A percentile compares a stretch with the other conserved stretches of the same genome.
phyloP scores from a whole-genome alignment of 148 eudicot genomes.

The Spergularia bocconei region DNA sequence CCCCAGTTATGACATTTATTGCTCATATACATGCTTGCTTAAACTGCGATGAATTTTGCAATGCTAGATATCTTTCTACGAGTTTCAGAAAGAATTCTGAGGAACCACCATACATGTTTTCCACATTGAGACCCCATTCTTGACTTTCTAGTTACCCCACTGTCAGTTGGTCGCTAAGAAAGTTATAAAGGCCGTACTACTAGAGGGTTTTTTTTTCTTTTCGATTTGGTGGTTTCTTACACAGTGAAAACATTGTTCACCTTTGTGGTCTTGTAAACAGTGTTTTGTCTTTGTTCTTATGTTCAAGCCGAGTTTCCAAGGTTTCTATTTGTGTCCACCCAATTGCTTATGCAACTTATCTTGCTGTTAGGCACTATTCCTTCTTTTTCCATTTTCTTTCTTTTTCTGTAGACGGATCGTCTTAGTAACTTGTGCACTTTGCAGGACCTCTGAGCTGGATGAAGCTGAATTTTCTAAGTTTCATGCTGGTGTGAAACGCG shows the following conservation, averaged over 20 bases:
- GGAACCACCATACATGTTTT: no score
- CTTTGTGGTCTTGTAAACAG: background rate
- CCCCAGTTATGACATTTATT: background rate
- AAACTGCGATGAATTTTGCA: background rate
- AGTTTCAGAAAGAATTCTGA: background rate
- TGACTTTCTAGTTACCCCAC: no score
- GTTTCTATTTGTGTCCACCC: conserved; percentile 4
- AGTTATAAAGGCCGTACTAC: no score
- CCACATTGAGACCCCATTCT: no score
- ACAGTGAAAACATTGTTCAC: background rate
- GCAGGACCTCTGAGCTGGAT: conserved; percentile 64
- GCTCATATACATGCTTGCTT: no score
- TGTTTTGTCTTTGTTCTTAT: background rate
- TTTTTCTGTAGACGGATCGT: background rate
- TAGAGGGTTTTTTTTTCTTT: no score
- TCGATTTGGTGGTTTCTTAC: no score
- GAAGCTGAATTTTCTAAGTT: conserved; percentile 69
- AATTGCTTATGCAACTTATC: background rate
- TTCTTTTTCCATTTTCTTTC: background rate
- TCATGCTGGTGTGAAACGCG: conserved; percentile 79
- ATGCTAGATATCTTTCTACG: background rate
- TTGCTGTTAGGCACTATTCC: background rate
- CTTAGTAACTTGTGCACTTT: conserved; percentile 3
- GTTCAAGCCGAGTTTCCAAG: background rate
- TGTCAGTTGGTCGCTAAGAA: no score